These are phyloP conservation scores for Trametes cingulata DNA, from an alignment of 768 basidiomycete species.

Conservation along the genomic window DNA sequence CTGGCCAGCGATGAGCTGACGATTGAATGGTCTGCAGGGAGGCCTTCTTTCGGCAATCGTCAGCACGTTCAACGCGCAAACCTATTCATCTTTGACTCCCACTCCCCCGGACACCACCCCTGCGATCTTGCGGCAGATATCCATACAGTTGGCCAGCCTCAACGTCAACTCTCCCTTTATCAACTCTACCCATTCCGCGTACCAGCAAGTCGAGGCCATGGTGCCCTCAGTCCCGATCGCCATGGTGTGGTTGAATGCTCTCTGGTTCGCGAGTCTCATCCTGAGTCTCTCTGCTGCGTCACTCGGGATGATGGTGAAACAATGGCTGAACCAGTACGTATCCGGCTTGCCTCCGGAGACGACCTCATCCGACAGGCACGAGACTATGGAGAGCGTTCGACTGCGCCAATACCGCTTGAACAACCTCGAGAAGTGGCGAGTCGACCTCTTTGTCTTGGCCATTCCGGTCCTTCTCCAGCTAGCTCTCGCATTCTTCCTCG, in stretches of 20 bases:
- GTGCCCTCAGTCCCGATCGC: background rate
- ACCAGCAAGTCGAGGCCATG: background rate
- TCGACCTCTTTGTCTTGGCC: background rate
- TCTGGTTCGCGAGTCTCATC: slow-evolving; percentile 30
- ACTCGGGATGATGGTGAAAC: slow-evolving; percentile 30
- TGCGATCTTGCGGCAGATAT: slow-evolving; percentile 1
- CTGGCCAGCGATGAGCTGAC: too few relatives aligned
- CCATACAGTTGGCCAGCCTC: slow-evolving; percentile 6
- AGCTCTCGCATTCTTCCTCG: background rate
- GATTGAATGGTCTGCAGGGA: too few relatives aligned
- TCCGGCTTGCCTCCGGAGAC: background rate
- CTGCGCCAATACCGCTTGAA: background rate
- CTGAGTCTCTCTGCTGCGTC: slow-evolving; percentile 27
- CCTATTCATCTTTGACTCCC: slow-evolving; percentile 19
- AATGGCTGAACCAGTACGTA: slow-evolving; percentile 27
- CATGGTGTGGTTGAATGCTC: slow-evolving; percentile 20
- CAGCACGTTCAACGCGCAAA: slow-evolving; percentile 26
- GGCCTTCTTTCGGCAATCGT: slow-evolving; percentile 29
- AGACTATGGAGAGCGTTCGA: background rate
- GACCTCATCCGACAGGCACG: too few relatives aligned
- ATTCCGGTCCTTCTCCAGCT: background rate
- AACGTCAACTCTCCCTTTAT: slow-evolving; percentile 8
- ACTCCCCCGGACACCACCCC: slow-evolving; percentile 5
- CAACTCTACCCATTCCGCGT: slow-evolving; percentile 9
- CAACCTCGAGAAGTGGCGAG: background rate